These are phyloP conservation scores for Microsporum canis DNA, from an alignment of 2,329 filamentous ascomycete species.

Conservation along the genomic window DNA sequence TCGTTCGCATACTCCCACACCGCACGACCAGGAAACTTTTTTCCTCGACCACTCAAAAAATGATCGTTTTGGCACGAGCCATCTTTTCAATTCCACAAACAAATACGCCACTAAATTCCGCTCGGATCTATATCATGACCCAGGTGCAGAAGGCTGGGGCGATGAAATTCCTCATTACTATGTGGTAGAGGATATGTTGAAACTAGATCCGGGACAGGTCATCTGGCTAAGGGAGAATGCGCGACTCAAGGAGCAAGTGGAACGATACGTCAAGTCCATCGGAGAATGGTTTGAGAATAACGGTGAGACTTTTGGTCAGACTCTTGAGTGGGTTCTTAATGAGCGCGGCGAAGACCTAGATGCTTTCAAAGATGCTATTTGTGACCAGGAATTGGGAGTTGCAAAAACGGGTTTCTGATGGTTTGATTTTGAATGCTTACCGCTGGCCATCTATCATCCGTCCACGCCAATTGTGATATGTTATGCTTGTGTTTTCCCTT, in stretches of 20 bases:
- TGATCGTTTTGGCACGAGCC: constrained; percentile 8
- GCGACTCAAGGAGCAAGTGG: constrained; percentile 46
- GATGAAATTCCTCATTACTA: constrained; percentile 55
- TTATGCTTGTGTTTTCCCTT: neutral
- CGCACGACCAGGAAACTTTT: constrained; percentile 2
- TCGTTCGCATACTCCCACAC: neutral
- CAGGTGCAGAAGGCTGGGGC: constrained; percentile 52
- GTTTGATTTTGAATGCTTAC: neutral
- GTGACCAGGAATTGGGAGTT: constrained; percentile 24
- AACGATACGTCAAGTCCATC: constrained; percentile 40
- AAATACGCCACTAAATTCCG: constrained; percentile 39
- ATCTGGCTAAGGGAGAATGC: constrained; percentile 47
- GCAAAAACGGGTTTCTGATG: constrained; percentile 11
- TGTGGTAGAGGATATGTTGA: constrained; percentile 53
- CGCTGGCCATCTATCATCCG: neutral
- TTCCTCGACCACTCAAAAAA: neutral
- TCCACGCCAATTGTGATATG: neutral
- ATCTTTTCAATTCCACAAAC: constrained; percentile 13
- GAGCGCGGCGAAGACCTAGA: constrained; percentile 44
- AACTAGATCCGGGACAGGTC: constrained; percentile 50
- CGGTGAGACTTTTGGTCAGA: constrained; percentile 51
- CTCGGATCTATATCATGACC: constrained; percentile 40
- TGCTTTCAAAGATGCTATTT: constrained; percentile 27
- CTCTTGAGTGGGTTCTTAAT: constrained; percentile 44
- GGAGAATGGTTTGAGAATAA: constrained; percentile 55